These are phyloP conservation scores for Ambispora gerdemannii DNA, from an alignment of 192 early-diverging fungal species.

Conservation along the genomic window DNA sequence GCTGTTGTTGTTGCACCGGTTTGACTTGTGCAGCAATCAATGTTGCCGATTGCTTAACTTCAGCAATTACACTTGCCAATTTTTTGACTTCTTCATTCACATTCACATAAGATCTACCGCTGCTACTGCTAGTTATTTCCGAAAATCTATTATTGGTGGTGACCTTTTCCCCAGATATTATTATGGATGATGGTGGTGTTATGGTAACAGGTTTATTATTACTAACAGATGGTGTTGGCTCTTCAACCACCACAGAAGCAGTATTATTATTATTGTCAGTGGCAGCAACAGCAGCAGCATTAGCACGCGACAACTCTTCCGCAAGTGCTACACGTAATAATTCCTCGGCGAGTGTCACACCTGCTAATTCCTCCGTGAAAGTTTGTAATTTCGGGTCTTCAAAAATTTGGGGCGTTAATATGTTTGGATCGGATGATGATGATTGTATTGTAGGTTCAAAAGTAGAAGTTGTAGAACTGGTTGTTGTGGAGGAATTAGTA, in stretches of 20 bases:
- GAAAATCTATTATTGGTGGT: not conserved
- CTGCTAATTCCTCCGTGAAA: not conserved
- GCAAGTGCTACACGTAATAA: not conserved
- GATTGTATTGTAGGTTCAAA: no score
- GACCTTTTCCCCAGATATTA: not conserved
- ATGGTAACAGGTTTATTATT: no score
- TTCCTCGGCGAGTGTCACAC: not conserved
- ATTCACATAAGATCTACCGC: not conserved
- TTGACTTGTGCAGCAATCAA: not conserved
- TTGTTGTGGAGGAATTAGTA: no score
- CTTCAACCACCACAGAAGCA: not conserved
- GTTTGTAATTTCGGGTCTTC: not conserved
- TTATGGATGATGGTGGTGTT: no score
- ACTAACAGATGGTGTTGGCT: not conserved
- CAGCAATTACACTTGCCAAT: not conserved
- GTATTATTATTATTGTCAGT: no score
- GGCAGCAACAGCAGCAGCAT: not conserved
- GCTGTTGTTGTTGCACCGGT: not conserved
- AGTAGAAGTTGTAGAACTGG: no score
- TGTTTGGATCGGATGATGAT: no score
- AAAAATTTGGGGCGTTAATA: not conserved
- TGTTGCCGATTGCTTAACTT: no score
- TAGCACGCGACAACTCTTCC: not conserved
- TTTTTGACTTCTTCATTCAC: not conserved
- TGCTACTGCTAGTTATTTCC: not conserved